phyloP scores from a whole-genome alignment of 2,329 filamentous ascomycete species.

The Colletotrichum sp. region DNA sequence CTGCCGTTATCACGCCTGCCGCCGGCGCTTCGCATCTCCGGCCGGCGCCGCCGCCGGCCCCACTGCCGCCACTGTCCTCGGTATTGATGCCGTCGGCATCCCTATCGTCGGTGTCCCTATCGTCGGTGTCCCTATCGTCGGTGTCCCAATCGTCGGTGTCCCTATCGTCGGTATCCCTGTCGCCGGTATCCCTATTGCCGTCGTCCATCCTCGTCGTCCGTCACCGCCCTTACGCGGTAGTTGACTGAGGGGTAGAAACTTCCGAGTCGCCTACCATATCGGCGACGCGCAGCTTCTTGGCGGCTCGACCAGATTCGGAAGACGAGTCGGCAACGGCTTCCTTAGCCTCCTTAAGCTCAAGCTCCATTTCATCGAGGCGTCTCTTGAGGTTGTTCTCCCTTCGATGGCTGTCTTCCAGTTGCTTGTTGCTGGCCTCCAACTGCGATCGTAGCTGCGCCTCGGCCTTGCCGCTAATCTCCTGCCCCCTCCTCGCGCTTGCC shows the following conservation, averaged over 20 bases:
- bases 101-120: neutral
- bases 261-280: slow-evolving; percentile 12
- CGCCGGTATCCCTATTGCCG: neutral
- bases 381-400: slow-evolving; percentile 84
- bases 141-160: neutral
- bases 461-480: slow-evolving; percentile 60
- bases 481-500: slow-evolving; percentile 66
- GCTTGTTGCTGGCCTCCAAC: slow-evolving; percentile 53
- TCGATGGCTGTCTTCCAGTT: slow-evolving; percentile 77
- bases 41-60: neutral
- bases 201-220: neutral
- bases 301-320: slow-evolving; percentile 8
- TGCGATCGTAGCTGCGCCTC: slow-evolving; percentile 63
- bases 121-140: neutral
- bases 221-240: neutral
- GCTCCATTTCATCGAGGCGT: slow-evolving; percentile 79
- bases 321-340: slow-evolving; percentile 7
- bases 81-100: neutral
- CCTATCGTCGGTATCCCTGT: neutral
- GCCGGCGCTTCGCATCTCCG: too few species aligned
- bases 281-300: slow-evolving; percentile 18
- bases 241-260: slow-evolving; percentile 18
- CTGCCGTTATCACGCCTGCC: neutral
- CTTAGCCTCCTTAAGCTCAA: slow-evolving; percentile 49
- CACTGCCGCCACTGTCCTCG: neutral